These are phyloP conservation scores for Alternaria sp. DNA, from an alignment of 2,329 filamentous ascomycete species.

Conservation along the genomic window DNA sequence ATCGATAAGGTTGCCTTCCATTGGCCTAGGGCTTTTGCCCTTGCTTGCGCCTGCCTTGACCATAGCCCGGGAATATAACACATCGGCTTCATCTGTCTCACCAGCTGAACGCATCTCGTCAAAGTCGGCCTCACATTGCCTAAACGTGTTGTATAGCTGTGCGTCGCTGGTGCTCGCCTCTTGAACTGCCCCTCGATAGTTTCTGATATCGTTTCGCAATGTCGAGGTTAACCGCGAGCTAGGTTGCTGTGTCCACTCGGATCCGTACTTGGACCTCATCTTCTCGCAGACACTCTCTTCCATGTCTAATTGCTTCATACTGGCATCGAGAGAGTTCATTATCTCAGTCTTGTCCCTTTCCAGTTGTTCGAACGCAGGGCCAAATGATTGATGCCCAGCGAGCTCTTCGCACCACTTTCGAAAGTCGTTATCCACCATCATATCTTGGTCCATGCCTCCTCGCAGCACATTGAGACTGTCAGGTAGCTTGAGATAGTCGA, in stretches of 20 bases:
- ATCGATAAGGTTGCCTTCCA: constrained; percentile 83
- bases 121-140: constrained; percentile 86
- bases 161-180: constrained; percentile 87
- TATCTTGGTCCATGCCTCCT: constrained; percentile 88
- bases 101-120: constrained; percentile 93
- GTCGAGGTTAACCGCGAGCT: constrained; percentile 89
- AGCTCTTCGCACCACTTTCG: constrained; percentile 93
- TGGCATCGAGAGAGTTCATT: constrained; percentile 73
- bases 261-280: constrained; percentile 97
- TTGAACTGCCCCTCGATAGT: constrained; percentile 86
- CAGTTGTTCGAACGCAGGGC: constrained; percentile 78
- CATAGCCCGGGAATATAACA: constrained; percentile 86
- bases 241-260: constrained; percentile 96
- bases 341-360: constrained; percentile 79
- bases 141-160: constrained; percentile 80
- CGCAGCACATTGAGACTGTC: constrained; percentile 90
- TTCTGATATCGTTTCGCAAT: constrained; percentile 82
- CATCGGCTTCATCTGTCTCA: constrained; percentile 83
- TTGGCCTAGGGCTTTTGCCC: constrained; percentile 66
- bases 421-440: constrained; percentile 88
- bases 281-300: constrained; percentile 99
- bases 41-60: constrained; percentile 73
- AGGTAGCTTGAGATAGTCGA: constrained; percentile 92
- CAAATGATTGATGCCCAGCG: constrained; percentile 81
- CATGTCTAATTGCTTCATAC: constrained; percentile 89